Evolutionary conservation across 805 yeast genomes (phyloP).

Genomic region (Cyberlindnera sargentensis): DNA sequence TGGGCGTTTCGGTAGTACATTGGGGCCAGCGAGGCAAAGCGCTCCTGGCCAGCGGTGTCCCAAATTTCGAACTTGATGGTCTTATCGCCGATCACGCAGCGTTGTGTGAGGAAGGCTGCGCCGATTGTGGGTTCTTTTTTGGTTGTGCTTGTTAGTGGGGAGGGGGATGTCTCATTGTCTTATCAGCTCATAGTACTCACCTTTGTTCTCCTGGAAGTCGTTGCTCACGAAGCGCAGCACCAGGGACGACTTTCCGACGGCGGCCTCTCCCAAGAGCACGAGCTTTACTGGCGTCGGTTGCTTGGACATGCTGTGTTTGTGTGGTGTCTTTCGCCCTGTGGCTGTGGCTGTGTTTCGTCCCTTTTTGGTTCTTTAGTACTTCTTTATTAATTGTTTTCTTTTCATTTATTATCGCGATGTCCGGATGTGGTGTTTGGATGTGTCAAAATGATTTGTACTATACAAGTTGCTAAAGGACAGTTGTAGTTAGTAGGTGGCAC

Average conservation of each 20-base stretch:
- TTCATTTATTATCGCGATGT: too few species aligned
- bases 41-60: conserved; percentile 97
- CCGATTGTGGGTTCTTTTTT: conserved; percentile 86
- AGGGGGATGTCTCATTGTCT: background rate
- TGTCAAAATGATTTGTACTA: too few species aligned
- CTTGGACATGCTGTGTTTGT: conserved; percentile 9
- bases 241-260: conserved; percentile 92
- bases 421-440: too few species aligned
- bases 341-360: too few species aligned
- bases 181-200: conserved; percentile 17
- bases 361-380: too few species aligned
- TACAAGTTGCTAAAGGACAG: too few species aligned
- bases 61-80: conserved; percentile 90
- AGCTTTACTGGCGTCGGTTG: conserved; percentile 74
- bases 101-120: conserved; percentile 93
- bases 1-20: conserved; percentile 97
- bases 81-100: conserved; percentile 78
- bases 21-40: conserved; percentile 94
- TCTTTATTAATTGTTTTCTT: too few species aligned
- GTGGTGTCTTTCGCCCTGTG: background rate
- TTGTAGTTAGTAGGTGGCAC: too few species aligned
- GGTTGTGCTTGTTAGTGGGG: conserved; percentile 7
- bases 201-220: conserved; percentile 92
- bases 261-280: conserved; percentile 93
- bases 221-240: conserved; percentile 90